phyloP scores from a whole-genome alignment of 73 alveolate species.

The Paramecium biaurelia region DNA sequence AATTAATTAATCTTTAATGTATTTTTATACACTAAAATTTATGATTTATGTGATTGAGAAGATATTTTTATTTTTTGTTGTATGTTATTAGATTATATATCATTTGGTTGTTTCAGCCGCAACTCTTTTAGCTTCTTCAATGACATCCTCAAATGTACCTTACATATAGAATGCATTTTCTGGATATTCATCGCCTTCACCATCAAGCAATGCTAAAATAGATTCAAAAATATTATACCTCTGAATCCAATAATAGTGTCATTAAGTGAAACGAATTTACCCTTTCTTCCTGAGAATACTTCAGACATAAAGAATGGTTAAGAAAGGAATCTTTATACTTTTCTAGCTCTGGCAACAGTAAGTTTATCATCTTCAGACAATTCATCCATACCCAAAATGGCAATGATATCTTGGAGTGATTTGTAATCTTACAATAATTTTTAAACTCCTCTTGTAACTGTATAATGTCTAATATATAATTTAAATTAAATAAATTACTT shows the following conservation, averaged over 20 bases:
- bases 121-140: conserved; percentile 80
- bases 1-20: too few relatives aligned
- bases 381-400: conserved; percentile 98
- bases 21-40: too few relatives aligned
- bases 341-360: conserved; percentile 96
- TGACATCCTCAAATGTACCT: conserved; percentile 89
- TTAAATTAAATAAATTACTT: background rate
- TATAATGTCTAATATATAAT: conserved; percentile 62
- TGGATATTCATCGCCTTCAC: conserved; percentile 92
- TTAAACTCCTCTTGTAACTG: conserved; percentile 88
- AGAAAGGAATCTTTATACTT: conserved; percentile 87
- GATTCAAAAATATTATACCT: background rate
- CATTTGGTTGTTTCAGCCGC: conserved; percentile 74
- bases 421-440: conserved; percentile 88
- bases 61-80: too few relatives aligned
- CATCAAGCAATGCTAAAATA: conserved; percentile 68
- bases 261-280: conserved; percentile 87
- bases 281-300: conserved; percentile 94
- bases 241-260: conserved; percentile 88
- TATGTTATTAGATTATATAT: background rate
- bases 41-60: too few relatives aligned
- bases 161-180: conserved; percentile 96
- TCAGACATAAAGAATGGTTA: conserved; percentile 92
- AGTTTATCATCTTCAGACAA: conserved; percentile 94
- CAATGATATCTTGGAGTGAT: conserved; percentile 95